These are phyloP conservation scores for Blastobotrys illinoisensis DNA, from an alignment of 1,139 yeast genomes.

Conservation along the genomic window DNA sequence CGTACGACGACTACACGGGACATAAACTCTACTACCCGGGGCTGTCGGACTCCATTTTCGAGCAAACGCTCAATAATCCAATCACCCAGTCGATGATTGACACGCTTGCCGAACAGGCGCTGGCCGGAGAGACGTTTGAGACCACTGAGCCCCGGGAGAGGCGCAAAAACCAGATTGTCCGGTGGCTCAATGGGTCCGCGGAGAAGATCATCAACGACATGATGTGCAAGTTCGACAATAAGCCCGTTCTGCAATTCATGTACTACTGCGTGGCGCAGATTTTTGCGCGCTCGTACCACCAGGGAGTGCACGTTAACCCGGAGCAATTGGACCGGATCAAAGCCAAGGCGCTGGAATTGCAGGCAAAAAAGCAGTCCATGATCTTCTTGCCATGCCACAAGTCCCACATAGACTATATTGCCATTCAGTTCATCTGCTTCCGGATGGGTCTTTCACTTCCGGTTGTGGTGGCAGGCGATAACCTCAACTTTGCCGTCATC, in stretches of 20 bases:
- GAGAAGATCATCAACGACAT: constrained; percentile 31
- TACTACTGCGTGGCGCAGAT: constrained; percentile 38
- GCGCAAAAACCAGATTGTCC: constrained; percentile 25
- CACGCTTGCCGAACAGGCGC: constrained; percentile 29
- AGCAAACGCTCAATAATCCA: constrained; percentile 30
- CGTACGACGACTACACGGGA: constrained; percentile 37
- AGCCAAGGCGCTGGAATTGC: constrained; percentile 33
- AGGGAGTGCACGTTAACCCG: constrained; percentile 39
- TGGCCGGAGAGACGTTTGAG: constrained; percentile 27
- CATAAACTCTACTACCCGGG: constrained; percentile 33
- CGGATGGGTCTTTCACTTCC: constrained; percentile 56
- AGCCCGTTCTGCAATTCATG: constrained; percentile 30
- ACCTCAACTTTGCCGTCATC: constrained; percentile 57
- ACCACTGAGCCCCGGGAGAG: constrained; percentile 20
- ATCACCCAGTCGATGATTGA: constrained; percentile 29
- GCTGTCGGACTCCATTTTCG: constrained; percentile 29
- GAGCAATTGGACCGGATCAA: constrained; percentile 32
- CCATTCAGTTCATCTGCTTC: constrained; percentile 52
- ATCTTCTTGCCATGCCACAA: constrained; percentile 50
- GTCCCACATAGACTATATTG: constrained; percentile 61
- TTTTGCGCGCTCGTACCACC: constrained; percentile 38
- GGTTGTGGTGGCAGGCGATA: constrained; percentile 63
- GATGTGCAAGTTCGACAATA: constrained; percentile 34
- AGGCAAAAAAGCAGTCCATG: constrained; percentile 34
- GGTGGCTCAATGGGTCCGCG: constrained; percentile 31